Conservation (phyloP, 169 alveolate genomes). For the Plasmodium vinckei region DNA sequence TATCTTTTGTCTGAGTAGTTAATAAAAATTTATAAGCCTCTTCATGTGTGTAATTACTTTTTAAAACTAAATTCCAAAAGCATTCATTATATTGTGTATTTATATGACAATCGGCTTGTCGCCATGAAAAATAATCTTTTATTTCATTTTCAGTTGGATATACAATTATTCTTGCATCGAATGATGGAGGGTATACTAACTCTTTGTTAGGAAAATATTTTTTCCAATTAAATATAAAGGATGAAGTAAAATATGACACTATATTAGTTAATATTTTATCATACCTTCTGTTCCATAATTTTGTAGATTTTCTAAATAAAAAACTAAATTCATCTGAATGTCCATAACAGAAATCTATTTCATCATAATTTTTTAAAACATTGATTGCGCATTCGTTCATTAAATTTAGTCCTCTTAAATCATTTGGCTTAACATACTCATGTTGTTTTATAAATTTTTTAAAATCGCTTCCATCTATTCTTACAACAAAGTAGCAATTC, state of each 20-base stretch:
- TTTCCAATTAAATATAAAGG: constrained; percentile 91
- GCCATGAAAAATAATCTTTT: constrained; percentile 92
- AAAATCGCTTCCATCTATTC: constrained; percentile 97
- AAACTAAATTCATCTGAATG: constrained; percentile 93
- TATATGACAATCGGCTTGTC: constrained; percentile 96
- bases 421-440: constrained; percentile 95
- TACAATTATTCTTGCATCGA: constrained; percentile 94
- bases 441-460: constrained; percentile 91
- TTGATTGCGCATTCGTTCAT: constrained; percentile 93
- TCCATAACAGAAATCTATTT: constrained; percentile 95
- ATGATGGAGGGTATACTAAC: constrained; percentile 91
- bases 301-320: constrained; percentile 76
- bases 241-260: constrained; percentile 93
- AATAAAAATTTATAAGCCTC: constrained; percentile 85
- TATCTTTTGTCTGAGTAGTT: constrained; percentile 90
- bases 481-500: constrained; percentile 92
- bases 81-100: constrained; percentile 96
- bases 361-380: constrained; percentile 93
- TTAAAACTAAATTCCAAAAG: constrained; percentile 95
- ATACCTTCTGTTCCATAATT: constrained; percentile 79
- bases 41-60: constrained; percentile 87
- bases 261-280: constrained; percentile 91
- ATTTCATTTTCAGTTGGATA: constrained; percentile 93
- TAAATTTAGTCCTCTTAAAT: constrained; percentile 89
- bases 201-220: constrained; percentile 83